These are phyloP conservation scores for Takashimella tepidaria DNA, from an alignment of 1,284 basidiomycete species.

Conservation along the genomic window DNA sequence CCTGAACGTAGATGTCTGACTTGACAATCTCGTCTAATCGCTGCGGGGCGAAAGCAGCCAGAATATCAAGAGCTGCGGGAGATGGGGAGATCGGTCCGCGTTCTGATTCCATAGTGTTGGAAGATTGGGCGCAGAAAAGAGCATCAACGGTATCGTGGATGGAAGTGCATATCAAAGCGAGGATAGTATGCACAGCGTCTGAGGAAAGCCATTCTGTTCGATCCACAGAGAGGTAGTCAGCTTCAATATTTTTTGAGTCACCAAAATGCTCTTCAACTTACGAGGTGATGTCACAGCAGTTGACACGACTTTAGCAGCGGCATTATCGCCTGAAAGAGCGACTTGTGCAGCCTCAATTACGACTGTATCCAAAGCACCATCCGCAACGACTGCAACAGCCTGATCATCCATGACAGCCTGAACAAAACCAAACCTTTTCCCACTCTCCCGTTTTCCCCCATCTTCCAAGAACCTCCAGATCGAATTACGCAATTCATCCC, in stretches of 20 bases:
- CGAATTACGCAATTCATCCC: neutral
- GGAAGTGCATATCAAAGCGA: constrained; percentile 46
- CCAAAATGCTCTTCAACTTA: no score
- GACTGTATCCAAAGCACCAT: constrained; percentile 24
- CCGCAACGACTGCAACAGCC: neutral
- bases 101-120: constrained; percentile 1
- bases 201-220: constrained; percentile 22
- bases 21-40: constrained; percentile 20
- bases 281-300: neutral
- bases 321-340: constrained; percentile 19
- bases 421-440: neutral
- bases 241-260: no score
- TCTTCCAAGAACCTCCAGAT: neutral
- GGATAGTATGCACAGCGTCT: constrained; percentile 25
- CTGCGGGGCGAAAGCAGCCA: constrained; percentile 29
- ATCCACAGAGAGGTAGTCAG: neutral
- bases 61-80: constrained; percentile 20
- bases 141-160: constrained; percentile 52
- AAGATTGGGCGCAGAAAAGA: constrained; percentile 17
- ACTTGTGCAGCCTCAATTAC: constrained; percentile 29
- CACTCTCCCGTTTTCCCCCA: neutral
- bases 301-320: constrained; percentile 5
- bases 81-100: constrained; percentile 12
- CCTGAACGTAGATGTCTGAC: constrained; percentile 28
- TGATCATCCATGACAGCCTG: neutral